A percentile compares a stretch with the other conserved stretches of the same genome.
phyloP scores from a whole-genome alignment of 257 asterid species.

The Schizonepeta tenuifolia region DNA sequence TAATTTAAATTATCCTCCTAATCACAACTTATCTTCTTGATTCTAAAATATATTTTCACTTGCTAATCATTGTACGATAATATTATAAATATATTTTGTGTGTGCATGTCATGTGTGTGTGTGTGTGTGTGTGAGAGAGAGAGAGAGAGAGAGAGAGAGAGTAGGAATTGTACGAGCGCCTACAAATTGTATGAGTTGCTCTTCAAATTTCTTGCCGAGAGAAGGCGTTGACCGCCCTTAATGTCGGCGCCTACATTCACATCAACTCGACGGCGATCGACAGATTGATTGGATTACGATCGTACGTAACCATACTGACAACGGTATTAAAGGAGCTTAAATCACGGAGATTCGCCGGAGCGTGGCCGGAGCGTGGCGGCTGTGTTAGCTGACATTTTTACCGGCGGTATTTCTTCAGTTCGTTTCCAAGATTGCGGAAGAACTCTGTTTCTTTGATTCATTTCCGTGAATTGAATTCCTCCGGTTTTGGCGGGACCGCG shows the following conservation, averaged over 20 bases:
- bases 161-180: neutral
- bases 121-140: neutral
- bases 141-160: conserved; percentile 2
- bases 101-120: neutral
- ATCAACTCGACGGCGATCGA: conserved; percentile 18
- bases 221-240: conserved; percentile 51
- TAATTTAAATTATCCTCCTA: neutral
- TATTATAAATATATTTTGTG: neutral
- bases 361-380: conserved; percentile 15
- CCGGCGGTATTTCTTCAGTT: conserved; percentile 8
- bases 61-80: too few relatives aligned
- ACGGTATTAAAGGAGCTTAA: neutral
- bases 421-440: neutral
- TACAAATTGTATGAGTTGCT: conserved; percentile 5
- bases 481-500: conserved; percentile 40
- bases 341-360: conserved; percentile 12
- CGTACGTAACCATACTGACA: neutral
- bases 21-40: neutral
- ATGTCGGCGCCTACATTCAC: conserved; percentile 44
- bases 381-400: conserved; percentile 6
- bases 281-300: conserved; percentile 6
- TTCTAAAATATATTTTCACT: too few relatives aligned
- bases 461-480: conserved; percentile 11
- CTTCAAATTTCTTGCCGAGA: conserved; percentile 29
- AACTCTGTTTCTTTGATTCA: conserved; percentile 1